Evolutionary conservation across 202 grass and related monocot genomes (phyloP), one percentile per base, ranked within the genome.

Genomic region (Hordeum pubiflorum): DNA sequence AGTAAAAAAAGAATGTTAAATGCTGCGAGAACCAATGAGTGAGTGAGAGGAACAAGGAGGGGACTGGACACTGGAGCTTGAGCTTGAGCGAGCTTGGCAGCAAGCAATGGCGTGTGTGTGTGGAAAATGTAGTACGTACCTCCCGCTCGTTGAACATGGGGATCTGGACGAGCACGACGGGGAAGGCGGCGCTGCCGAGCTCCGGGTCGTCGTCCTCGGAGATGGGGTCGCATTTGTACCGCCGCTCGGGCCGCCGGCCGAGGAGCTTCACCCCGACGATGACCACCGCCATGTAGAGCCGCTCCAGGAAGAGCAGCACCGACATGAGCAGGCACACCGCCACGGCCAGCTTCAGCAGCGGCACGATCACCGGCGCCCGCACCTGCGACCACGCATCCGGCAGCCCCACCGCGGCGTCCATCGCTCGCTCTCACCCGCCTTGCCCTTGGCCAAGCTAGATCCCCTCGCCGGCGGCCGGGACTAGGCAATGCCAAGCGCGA

Each of bases 91-190:
- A 2, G 61, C 29, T 3, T 1, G 39, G 69, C 29, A 7, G 46
- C 46, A 44, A 2, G 14, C 43, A 55, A 84, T 84, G 81, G 57
- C 11, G 3, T 13, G 3, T 43, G 11, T 10, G 40, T 0, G 37
- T 10, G 46, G 46, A 9, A 10, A 18, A 3, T 32, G 14, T 5
- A 3, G 43, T 32, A 5, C 27, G 31, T 15, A 93, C 91, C 92
- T 94, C 92, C 69, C 91, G 91, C 80, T 94, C 92, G 81, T 94
- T 94, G 88, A 91, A 98, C 95, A 98, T 98, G 22, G 95, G 95
- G 88, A 98, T 98, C 86, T 98, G 95, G 63, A 98, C 69, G 69
- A 98, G 95, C 18, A 98, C 95, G 79, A 80, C 70, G 29, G 95
- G 95, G 76, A 93, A 98, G 0, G 86, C 95, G n/a, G 84, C 64